Conservation (phyloP, 1,139 yeast genomes). For the Sugiyamaella novakii region DNA sequence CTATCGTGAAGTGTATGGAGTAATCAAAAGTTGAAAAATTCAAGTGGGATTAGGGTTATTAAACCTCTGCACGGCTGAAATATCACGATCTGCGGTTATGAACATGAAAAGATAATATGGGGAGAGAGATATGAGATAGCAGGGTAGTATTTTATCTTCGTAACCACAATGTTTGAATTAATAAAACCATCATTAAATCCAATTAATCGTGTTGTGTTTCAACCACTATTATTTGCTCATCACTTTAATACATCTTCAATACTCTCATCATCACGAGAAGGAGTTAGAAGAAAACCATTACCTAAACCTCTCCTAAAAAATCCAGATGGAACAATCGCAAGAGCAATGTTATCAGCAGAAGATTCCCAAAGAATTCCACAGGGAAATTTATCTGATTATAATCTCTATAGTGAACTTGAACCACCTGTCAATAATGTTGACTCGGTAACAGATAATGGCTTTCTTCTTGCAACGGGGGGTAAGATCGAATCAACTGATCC, state of each 20-base stretch:
- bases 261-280: constrained; percentile 1
- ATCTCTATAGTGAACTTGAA: constrained; percentile 40
- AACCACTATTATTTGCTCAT: no score
- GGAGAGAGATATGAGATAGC: background rate
- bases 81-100: background rate
- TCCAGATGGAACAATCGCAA: constrained; percentile 5
- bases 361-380: constrained; percentile 27
- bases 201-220: no score
- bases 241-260: background rate
- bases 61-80: constrained; percentile 1
- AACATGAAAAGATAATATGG: no score
- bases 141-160: no score
- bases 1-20: no score
- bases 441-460: constrained; percentile 50
- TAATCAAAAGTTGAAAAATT: constrained; percentile 12
- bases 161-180: constrained; percentile 1
- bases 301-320: background rate
- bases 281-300: constrained; percentile 3
- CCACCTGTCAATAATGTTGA: constrained; percentile 47
- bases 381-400: constrained; percentile 36
- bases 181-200: no score
- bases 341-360: constrained; percentile 19
- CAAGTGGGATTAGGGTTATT: constrained; percentile 6
- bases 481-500: constrained; percentile 50
- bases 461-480: constrained; percentile 50